phyloP scores from a whole-genome alignment of 495 filamentous ascomycete genomes.

The Trichocladium uniseriatum region DNA sequence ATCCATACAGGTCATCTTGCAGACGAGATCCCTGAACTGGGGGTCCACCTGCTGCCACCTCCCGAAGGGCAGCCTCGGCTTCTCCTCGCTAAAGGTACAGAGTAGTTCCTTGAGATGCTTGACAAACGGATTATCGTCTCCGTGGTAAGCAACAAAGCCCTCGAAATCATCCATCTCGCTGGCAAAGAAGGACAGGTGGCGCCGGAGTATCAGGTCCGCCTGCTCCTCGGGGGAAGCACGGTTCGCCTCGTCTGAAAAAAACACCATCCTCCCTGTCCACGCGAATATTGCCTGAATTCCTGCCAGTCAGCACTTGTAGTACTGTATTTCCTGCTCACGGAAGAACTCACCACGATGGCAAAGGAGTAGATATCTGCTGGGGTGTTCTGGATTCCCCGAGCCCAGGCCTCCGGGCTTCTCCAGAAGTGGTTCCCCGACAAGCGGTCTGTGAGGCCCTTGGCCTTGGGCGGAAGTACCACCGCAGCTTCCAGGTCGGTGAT shows the following conservation, averaged over 20 bases:
- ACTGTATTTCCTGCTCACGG: background rate
- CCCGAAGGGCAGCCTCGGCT: constrained; percentile 1
- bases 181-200: constrained; percentile 6
- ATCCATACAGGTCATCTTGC: constrained; percentile 4
- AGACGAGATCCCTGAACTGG: background rate
- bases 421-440: constrained; percentile 4
- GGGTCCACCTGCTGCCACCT: constrained; percentile 1
- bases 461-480: background rate
- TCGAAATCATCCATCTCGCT: constrained; percentile 4
- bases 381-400: constrained; percentile 4
- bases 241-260: constrained; percentile 4
- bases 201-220: constrained; percentile 5
- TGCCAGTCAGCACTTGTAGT: background rate
- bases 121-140: constrained; percentile 4
- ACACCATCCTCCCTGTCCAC: constrained; percentile 8
- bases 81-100: constrained; percentile 3
- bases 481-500: constrained; percentile 6
- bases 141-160: constrained; percentile 3
- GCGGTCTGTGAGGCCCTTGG: constrained; percentile 6
- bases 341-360: constrained; percentile 6
- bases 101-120: constrained; percentile 3
- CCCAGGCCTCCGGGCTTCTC: constrained; percentile 8
- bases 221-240: constrained; percentile 2
- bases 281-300: constrained; percentile 3
- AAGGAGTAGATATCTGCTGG: constrained; percentile 7